Percentiles rank a stretch among this genome's conserved stretches.
phyloP scores from a whole-genome alignment of 192 early-diverging fungal species.

The Backusella liffmaniae region DNA sequence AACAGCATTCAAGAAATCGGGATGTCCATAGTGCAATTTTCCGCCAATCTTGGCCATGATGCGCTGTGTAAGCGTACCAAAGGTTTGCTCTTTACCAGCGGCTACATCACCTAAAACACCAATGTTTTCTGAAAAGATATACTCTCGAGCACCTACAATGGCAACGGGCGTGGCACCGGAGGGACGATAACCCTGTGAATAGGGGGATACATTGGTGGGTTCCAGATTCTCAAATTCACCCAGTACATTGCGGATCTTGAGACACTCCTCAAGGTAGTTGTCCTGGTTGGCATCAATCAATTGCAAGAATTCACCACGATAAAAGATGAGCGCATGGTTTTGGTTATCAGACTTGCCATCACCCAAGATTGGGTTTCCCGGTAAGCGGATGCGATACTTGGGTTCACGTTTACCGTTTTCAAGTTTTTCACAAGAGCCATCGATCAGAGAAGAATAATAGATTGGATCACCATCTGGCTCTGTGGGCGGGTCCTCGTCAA shows the following conservation, averaged over 20 bases:
- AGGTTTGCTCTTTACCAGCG: conserved; percentile 86
- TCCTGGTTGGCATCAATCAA: conserved; percentile 90
- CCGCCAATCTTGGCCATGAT: conserved; percentile 85
- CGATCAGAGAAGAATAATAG: conserved; percentile 70
- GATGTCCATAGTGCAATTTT: conserved; percentile 82
- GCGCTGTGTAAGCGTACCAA: conserved; percentile 82
- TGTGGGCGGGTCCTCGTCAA: conserved; percentile 65
- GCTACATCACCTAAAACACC: conserved; percentile 87
- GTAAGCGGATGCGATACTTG: conserved; percentile 72
- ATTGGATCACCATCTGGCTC: conserved; percentile 55
- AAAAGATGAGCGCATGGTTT: conserved; percentile 82
- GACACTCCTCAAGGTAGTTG: conserved; percentile 88
- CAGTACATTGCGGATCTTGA: conserved; percentile 85
- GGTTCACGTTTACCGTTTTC: conserved; percentile 77
- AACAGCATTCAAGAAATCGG: conserved; percentile 86
- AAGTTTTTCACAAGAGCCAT: conserved; percentile 68
- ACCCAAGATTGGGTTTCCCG: conserved; percentile 86
- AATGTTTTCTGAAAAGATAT: conserved; percentile 83
- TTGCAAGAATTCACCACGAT: conserved; percentile 86
- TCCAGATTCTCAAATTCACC: conserved; percentile 84
- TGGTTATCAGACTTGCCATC: conserved; percentile 93
- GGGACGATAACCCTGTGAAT: conserved; percentile 60
- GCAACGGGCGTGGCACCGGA: conserved; percentile 66
- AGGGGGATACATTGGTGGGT: conserved; percentile 63
- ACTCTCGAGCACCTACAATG: conserved; percentile 85